Evolutionary conservation across 768 basidiomycete genomes (phyloP), one percentile per base, ranked within the genome.

Genomic region (Galerina sulciceps): DNA sequence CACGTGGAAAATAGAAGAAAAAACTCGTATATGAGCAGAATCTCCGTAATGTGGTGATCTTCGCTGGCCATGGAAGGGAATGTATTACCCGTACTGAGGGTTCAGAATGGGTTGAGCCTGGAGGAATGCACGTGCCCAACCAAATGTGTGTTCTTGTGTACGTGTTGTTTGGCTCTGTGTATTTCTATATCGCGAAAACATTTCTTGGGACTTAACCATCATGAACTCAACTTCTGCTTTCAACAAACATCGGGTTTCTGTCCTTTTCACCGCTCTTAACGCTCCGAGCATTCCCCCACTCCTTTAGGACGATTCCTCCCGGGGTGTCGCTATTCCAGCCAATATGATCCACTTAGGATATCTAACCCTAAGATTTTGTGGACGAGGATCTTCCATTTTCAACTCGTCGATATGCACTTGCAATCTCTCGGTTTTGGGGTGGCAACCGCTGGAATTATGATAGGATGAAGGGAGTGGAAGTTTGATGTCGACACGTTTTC

Each of bases 281-380:
- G 81, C 82, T 79, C 80, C 79, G 67, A 81, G 81, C 71, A 65
- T 69, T 77, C 74, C 73, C 71, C 69, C 60, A 44, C 52, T 54
- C 65, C 59, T 61, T 38, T 55, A 55, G 54, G 56, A 65, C 59
- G 59, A 41, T 60, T 67, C 64, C 74, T 78, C 70, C 61, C 57
- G 59, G 64, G 67, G 64, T 64, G 69, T 71, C 61, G 59, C 75
- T 73, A 69, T 75, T 81, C 79, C 82, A 84, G 79, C 73, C 75
- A 82, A 81, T 65, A 72, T 71, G 79, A 75, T 79, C 73, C 79
- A 77, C 76, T 74, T 71, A 81, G 81, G 82, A 73, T 72, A 77
- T 81, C 82, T 85, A 86, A 86, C 85, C 85, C 83, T 85, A 86
- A 80, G 76, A 69, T 66, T 68, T 60, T 67, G 66, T 67, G 67